A percentile compares a stretch with the other conserved stretches of the same genome.
Conservation (phyloP, 345 rosid genomes). For the Draba incana region DNA sequence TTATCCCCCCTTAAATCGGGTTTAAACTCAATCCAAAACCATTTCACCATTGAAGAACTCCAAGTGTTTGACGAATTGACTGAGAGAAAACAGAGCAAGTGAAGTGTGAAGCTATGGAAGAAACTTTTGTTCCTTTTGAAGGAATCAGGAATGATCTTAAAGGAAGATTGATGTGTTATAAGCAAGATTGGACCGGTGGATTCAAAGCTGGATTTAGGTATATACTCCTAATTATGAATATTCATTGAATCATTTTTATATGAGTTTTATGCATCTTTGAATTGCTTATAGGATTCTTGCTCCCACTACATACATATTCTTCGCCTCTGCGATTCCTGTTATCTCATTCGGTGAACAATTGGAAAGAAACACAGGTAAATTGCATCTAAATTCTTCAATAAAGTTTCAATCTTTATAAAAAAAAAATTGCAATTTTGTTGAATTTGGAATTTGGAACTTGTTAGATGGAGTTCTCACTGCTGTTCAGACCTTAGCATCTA, state of each 20-base stretch:
- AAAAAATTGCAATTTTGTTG: slow-evolving; percentile 1
- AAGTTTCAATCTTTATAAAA: slow-evolving; percentile 16
- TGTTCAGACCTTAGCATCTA: slow-evolving; percentile 94
- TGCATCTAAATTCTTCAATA: neutral
- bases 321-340: slow-evolving; percentile 98
- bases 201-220: slow-evolving; percentile 85
- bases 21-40: slow-evolving; percentile 27
- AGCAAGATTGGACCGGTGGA: slow-evolving; percentile 94
- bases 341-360: slow-evolving; percentile 98
- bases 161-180: slow-evolving; percentile 85
- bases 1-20: slow-evolving; percentile 29
- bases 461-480: slow-evolving; percentile 91
- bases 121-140: slow-evolving; percentile 82
- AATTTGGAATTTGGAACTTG: slow-evolving; percentile 3
- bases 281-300: slow-evolving; percentile 73
- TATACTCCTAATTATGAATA: neutral
- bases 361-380: slow-evolving; percentile 80
- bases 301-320: slow-evolving; percentile 97
- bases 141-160: slow-evolving; percentile 89
- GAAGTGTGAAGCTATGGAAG: slow-evolving; percentile 62
- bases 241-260: slow-evolving; percentile 3
- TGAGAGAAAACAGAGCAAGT: slow-evolving; percentile 25
- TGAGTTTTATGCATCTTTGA: neutral
- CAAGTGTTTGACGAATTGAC: slow-evolving; percentile 43
- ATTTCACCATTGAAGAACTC: slow-evolving; percentile 16